Evolutionary conservation across 257 asterid species (phyloP).

Genomic region (Przewalskia tangutica): DNA sequence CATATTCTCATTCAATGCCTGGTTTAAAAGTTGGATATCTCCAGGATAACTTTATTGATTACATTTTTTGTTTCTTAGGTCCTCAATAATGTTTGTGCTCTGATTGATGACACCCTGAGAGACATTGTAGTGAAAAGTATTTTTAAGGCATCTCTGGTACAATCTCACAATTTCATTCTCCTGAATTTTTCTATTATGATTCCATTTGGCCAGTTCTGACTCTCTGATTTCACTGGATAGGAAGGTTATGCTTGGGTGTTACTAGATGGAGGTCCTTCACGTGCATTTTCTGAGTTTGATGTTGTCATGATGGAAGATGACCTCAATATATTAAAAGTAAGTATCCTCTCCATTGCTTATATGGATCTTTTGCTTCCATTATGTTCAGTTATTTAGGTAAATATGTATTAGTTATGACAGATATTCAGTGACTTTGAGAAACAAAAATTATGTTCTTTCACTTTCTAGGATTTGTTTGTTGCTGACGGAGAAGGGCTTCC

Average conservation of each 20-base stretch:
- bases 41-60: slow-evolving; percentile 5
- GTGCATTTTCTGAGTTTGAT: slow-evolving; percentile 80
- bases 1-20: neutral
- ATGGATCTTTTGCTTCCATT: neutral
- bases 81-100: slow-evolving; percentile 58
- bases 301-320: slow-evolving; percentile 75
- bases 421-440: neutral
- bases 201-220: slow-evolving; percentile 14
- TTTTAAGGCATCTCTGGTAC: slow-evolving; percentile 79
- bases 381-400: neutral
- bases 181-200: slow-evolving; percentile 5
- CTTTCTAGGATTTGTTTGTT: slow-evolving; percentile 73
- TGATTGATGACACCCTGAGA: slow-evolving; percentile 70
- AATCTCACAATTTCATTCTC: slow-evolving; percentile 15
- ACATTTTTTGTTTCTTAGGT: slow-evolving; percentile 42
- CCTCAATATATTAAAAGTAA: slow-evolving; percentile 66
- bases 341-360: neutral
- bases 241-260: slow-evolving; percentile 92
- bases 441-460: slow-evolving; percentile 1
- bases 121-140: slow-evolving; percentile 76
- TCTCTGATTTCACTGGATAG: slow-evolving; percentile 30
- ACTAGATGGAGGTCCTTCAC: slow-evolving; percentile 95
- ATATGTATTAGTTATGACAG: neutral
- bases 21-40: neutral
- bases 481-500: slow-evolving; percentile 99